phyloP scores from a whole-genome alignment of 2,329 filamentous ascomycete species.

The Epichloe coenophiala region DNA sequence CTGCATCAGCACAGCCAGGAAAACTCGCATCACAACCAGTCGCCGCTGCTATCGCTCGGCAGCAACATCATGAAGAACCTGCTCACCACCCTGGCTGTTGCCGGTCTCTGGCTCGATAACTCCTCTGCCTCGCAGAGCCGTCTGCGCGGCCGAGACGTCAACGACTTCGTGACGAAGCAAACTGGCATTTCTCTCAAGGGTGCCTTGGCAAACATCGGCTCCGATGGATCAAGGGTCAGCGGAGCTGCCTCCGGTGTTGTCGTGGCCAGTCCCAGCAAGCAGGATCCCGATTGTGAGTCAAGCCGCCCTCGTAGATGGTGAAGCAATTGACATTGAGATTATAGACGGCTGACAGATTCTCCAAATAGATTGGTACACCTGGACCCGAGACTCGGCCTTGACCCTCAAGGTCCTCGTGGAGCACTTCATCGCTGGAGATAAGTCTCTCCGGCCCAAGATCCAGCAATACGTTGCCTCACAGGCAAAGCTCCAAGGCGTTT shows the following conservation, averaged over 20 bases:
- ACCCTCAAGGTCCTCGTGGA: conserved; percentile 56
- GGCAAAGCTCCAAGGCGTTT: conserved; percentile 48
- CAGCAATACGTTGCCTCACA: conserved; percentile 55
- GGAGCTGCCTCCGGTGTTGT: conserved; percentile 37
- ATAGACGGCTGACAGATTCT: background rate
- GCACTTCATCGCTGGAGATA: conserved; percentile 42
- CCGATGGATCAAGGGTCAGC: conserved; percentile 31
- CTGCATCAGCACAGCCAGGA: background rate
- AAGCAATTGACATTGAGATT: background rate
- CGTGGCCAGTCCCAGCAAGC: conserved; percentile 38
- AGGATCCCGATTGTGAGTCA: conserved; percentile 37
- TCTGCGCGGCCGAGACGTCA: conserved; percentile 13
- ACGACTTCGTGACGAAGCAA: conserved; percentile 10
- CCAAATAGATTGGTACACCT: conserved; percentile 55
- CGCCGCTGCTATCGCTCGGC: background rate
- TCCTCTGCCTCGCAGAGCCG: background rate
- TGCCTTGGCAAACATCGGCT: conserved; percentile 35
- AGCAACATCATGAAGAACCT: conserved; percentile 3
- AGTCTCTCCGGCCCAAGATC: conserved; percentile 44
- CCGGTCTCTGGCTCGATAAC: conserved; percentile 1
- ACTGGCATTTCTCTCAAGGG: conserved; percentile 9
- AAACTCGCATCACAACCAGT: background rate
- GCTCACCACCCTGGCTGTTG: background rate
- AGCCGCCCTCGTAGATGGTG: no score
- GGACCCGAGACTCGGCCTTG: conserved; percentile 63